A percentile compares a stretch with the other conserved stretches of the same genome.
Conservation (phyloP, 1,139 yeast species). For the Saccharomyces hybrid region DNA sequence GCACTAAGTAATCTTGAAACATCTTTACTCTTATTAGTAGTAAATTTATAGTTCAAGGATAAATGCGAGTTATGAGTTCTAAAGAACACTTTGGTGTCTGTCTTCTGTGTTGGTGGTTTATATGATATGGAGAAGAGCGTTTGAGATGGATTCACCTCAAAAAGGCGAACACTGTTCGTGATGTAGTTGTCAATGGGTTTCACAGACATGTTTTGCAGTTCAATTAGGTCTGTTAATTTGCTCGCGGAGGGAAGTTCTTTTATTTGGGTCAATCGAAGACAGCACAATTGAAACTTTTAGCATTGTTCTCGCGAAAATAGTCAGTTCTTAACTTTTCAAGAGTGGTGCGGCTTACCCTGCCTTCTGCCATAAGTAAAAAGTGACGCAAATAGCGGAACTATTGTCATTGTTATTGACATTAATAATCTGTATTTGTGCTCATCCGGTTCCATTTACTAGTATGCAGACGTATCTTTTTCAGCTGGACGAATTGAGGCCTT, state of each 20-base stretch:
- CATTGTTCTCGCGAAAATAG: not conserved
- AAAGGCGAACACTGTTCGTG: slow-evolving; percentile 38
- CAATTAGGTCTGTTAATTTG: not conserved
- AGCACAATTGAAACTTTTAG: not conserved
- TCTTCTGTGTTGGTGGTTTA: slow-evolving; percentile 28
- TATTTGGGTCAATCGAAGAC: not conserved
- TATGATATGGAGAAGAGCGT: slow-evolving; percentile 45
- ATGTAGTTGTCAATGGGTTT: slow-evolving; percentile 45
- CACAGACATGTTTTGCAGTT: slow-evolving; percentile 11
- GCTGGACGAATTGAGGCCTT: no score
- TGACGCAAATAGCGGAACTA: not conserved
- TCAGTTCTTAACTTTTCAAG: not conserved
- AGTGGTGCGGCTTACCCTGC: not conserved
- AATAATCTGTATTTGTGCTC: not conserved
- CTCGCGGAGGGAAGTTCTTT: not conserved
- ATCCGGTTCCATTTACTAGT: not conserved
- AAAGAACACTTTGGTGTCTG: slow-evolving; percentile 39
- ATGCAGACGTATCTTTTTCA: no score
- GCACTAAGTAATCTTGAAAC: slow-evolving; percentile 70
- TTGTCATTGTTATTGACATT: not conserved
- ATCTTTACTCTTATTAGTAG: slow-evolving; percentile 64
- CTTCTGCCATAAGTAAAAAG: not conserved
- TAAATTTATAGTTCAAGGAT: slow-evolving; percentile 58
- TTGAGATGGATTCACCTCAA: slow-evolving; percentile 43
- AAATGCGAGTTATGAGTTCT: slow-evolving; percentile 66